Evolutionary conservation across 1,284 basidiomycete genomes (phyloP).

Genomic region (Ceratobasidium sp.): DNA sequence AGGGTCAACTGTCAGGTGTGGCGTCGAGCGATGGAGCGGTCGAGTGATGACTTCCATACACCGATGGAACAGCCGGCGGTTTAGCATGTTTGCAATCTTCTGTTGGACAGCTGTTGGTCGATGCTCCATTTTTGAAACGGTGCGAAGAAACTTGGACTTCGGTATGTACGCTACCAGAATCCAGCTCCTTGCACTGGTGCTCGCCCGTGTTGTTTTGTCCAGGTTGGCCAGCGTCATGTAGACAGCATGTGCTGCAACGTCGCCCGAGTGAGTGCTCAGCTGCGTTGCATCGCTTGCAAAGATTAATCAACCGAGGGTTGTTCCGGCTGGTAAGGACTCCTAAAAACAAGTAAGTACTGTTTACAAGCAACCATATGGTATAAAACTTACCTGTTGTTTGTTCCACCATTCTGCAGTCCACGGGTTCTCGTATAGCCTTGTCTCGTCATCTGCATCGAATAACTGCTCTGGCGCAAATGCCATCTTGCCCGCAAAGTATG

Average conservation of each 20-base stretch:
- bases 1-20: background rate
- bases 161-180: conserved; percentile 35
- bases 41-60: background rate
- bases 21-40: background rate
- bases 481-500: conserved; percentile 22
- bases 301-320: background rate
- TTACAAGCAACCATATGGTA: too few relatives aligned
- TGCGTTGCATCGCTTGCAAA: conserved; percentile 23
- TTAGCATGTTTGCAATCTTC: too few relatives aligned
- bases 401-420: conserved; percentile 2
- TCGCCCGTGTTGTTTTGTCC: conserved; percentile 14
- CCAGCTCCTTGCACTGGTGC: conserved; percentile 14
- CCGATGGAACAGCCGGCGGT: conserved; percentile 25
- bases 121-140: too few relatives aligned
- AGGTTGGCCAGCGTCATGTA: conserved; percentile 29
- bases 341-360: background rate
- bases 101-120: too few relatives aligned
- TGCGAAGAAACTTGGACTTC: too few relatives aligned
- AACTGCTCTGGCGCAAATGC: background rate
- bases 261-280: conserved; percentile 33
- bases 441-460: background rate
- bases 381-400: conserved; percentile 13
- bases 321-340: background rate
- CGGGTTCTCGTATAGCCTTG: background rate
- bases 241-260: conserved; percentile 23